A percentile compares a stretch with the other conserved stretches of the same genome.
Evolutionary conservation across 345 rosid genomes (phyloP).

Genomic region (Clarkia xantiana): DNA sequence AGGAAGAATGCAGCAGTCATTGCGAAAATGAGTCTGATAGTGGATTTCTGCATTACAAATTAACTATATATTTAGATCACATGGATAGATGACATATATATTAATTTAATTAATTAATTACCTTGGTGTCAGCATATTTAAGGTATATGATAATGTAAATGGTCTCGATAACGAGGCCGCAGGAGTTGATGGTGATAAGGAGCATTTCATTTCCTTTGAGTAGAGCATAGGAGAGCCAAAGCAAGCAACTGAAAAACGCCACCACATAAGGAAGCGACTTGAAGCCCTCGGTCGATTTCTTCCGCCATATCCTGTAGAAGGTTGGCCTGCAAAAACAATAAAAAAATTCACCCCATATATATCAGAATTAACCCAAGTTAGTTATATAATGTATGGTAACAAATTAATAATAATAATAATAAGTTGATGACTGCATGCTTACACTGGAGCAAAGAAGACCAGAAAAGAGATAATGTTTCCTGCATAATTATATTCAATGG

Average conservation of each 20-base stretch:
- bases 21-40: conserved; percentile 31
- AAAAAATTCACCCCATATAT: too few species aligned
- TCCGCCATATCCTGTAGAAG: conserved; percentile 51
- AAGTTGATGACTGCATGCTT: conserved; percentile 16
- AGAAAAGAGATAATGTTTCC: conserved; percentile 64
- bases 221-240: conserved; percentile 81
- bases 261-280: conserved; percentile 73
- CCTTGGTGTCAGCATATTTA: conserved; percentile 44
- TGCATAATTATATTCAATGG: too few species aligned
- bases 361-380: too few species aligned
- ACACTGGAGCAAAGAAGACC: conserved; percentile 82
- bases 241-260: conserved; percentile 83
- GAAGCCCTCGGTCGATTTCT: conserved; percentile 65
- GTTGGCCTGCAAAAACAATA: conserved; percentile 42
- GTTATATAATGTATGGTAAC: too few species aligned
- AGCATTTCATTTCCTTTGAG: conserved; percentile 44
- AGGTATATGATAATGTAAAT: conserved; percentile 49
- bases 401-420: too few species aligned
- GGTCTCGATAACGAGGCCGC: conserved; percentile 62
- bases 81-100: too few species aligned
- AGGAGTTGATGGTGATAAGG: conserved; percentile 66
- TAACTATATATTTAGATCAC: not conserved
- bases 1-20: conserved; percentile 45
- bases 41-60: conserved; percentile 32
- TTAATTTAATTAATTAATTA: too few species aligned